Percentiles rank a stretch among this genome's conserved stretches.
Conservation (phyloP, 768 basidiomycete genomes). For the Xerocomellus dryophilus region DNA sequence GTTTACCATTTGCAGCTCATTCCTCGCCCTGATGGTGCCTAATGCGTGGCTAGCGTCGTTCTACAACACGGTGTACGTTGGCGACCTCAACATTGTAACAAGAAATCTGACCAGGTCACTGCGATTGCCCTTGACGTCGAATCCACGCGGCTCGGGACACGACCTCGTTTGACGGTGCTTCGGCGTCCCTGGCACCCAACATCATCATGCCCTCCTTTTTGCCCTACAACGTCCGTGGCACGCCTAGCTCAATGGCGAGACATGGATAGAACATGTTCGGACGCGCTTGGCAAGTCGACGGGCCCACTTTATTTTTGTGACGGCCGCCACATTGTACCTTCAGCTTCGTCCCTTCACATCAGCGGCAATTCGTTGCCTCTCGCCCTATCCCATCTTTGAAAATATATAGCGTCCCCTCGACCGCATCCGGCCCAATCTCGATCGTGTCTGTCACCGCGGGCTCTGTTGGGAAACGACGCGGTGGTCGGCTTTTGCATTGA, state of each 20-base stretch:
- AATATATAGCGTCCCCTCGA: slow-evolving; percentile 59
- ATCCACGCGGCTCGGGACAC: slow-evolving; percentile 82
- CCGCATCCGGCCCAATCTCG: slow-evolving; percentile 65
- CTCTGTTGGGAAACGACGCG: slow-evolving; percentile 91
- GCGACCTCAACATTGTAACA: slow-evolving; percentile 71
- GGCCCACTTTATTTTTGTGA: slow-evolving; percentile 80
- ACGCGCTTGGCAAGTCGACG: slow-evolving; percentile 70
- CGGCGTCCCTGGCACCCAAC: too few relatives aligned
- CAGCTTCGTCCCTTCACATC: not conserved
- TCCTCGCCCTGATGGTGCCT: slow-evolving; percentile 2
- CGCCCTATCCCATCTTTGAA: not conserved
- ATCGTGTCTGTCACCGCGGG: slow-evolving; percentile 72
- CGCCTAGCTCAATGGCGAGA: not conserved
- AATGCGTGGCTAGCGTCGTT: slow-evolving; percentile 91
- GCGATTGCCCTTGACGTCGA: slow-evolving; percentile 51
- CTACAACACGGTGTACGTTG: slow-evolving; percentile 84
- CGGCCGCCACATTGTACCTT: slow-evolving; percentile 80
- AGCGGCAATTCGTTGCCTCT: slow-evolving; percentile 7
- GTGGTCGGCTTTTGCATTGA: slow-evolving; percentile 92
- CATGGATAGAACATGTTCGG: slow-evolving; percentile 44
- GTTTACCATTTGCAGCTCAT: slow-evolving; percentile 3
- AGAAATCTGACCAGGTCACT: slow-evolving; percentile 13
- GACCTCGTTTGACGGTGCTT: too few relatives aligned
- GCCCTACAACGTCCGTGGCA: too few relatives aligned
- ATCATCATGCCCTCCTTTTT: too few relatives aligned